Base-by-base conservation (phyloP, 257 asterid genomes). In the Capsicum rhomboideum region DNA sequence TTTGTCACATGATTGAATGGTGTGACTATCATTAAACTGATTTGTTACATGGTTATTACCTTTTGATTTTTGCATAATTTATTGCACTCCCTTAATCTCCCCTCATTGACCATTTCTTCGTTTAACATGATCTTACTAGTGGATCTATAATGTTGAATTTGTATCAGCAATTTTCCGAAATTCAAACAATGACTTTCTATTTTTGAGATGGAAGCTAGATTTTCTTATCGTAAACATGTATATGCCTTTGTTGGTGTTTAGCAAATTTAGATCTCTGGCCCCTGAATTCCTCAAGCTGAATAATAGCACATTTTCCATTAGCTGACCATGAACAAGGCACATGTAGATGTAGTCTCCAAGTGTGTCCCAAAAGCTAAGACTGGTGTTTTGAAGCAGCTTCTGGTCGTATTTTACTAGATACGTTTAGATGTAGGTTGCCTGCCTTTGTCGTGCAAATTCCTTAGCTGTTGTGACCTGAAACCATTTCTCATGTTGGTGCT, bases 401-500 rank as follows among this genome's bases (percentile, higher is more conserved):
- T 77, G 28, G 29, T 77, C 26, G 7, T 50, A 28, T 50, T 77
- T 52, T 26, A 6, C 46, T 50, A 50, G 0, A 77, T 59, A 77
- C 2, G 16, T 11, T 6, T 82, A 52, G 2, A 82, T 18, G 20
- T 34, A 82, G 74, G 54, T 31, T 52, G 44, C 64, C 28, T 66
- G 37, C 64, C 28, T 66, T 67, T 68, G n/a, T 49, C 40, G 11
- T 42, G 58, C 67, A 44, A 64, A 82, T 64, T 31, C 74, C 26
- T 40, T 66, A 66, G 59, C 80, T 14, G 61, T 64, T 63, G n/a
- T 82, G 37, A 29, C 26, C 23, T 40, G 61, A 42, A 67, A 67
- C 64, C 26, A 16, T 87, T 69, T 86, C 50, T 42, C 85, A 44
- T 61, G 40, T 85, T 80, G 52, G 58, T 83, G 37, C 34, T 88